These are phyloP conservation scores for Biscogniauxia marginata DNA, from an alignment of 2,329 filamentous ascomycete species.

Conservation along the genomic window DNA sequence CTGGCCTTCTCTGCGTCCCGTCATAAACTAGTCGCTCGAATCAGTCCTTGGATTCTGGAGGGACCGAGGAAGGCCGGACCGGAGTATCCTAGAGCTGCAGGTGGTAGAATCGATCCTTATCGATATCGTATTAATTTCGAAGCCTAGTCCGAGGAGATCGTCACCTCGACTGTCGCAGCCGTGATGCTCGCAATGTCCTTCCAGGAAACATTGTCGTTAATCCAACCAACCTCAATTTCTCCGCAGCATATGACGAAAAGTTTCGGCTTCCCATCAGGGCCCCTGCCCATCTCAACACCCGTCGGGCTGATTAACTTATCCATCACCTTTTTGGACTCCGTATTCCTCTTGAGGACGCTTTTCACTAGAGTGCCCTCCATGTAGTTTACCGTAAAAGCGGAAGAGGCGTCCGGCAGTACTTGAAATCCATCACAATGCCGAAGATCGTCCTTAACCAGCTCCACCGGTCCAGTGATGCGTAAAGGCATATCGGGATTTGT, in stretches of 20 bases:
- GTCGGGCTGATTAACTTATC: not conserved
- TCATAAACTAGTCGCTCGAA: not conserved
- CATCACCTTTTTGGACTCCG: not conserved
- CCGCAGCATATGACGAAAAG: conserved; percentile 1
- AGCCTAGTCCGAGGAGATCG: not conserved
- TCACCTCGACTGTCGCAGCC: not conserved
- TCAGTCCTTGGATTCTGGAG: not conserved
- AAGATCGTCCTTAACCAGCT: not conserved
- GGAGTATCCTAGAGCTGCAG: not conserved
- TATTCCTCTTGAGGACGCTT: not conserved
- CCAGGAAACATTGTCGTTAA: not conserved
- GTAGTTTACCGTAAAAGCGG: not conserved
- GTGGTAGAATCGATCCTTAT: not conserved
- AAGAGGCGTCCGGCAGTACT: not conserved
- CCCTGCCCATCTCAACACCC: not conserved
- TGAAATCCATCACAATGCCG: not conserved
- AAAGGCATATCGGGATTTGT: not conserved
- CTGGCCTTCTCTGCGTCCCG: not conserved
- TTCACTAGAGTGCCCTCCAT: not conserved
- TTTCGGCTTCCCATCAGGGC: not conserved
- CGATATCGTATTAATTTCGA: not conserved
- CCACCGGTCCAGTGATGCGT: not conserved
- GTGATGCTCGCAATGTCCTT: not conserved
- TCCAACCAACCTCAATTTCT: not conserved
- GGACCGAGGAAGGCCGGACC: not conserved